These are phyloP conservation scores for Drechslerella dactyloides DNA, from an alignment of 2,329 filamentous ascomycete species.

Conservation along the genomic window DNA sequence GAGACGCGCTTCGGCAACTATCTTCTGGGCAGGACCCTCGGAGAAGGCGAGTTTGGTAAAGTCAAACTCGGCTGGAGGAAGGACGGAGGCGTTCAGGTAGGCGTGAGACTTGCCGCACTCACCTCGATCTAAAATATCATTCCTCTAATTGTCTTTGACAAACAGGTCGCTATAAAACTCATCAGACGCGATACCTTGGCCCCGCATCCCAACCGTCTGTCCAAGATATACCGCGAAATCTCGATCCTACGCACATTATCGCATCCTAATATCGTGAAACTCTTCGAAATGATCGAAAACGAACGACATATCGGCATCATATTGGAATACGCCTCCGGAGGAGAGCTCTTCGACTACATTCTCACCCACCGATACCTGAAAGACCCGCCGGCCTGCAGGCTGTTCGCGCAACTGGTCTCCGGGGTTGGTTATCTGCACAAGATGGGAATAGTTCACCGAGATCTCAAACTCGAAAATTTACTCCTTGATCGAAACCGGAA, in stretches of 20 bases:
- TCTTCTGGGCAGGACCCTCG: constrained; percentile 91
- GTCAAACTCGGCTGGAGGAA: constrained; percentile 99
- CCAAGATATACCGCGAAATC: constrained; percentile 98
- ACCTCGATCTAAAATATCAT: no score
- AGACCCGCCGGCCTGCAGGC: constrained; percentile 82
- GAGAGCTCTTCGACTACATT: constrained; percentile 98
- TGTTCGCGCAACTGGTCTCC: constrained; percentile 95
- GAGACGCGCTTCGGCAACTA: constrained; percentile 93
- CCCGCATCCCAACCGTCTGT: constrained; percentile 82
- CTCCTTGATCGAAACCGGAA: constrained; percentile 94
- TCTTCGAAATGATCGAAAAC: constrained; percentile 98
- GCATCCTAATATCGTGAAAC: constrained; percentile 93
- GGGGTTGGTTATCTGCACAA: constrained; percentile 98
- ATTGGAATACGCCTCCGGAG: constrained; percentile 95
- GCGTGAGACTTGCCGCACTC: no score
- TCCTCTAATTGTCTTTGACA: not conserved
- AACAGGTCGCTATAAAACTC: constrained; percentile 93
- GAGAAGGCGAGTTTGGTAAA: constrained; percentile 98
- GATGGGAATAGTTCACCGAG: constrained; percentile 96
- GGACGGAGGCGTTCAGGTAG: constrained; percentile 82
- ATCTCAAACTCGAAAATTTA: constrained; percentile 94
- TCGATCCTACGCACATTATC: constrained; percentile 84
- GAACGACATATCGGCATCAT: constrained; percentile 98
- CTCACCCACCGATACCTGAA: constrained; percentile 96
- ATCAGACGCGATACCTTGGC: constrained; percentile 91